Evolutionary conservation across 441 rosid genomes (phyloP).

Genomic region (Theobroma grandiflorum): DNA sequence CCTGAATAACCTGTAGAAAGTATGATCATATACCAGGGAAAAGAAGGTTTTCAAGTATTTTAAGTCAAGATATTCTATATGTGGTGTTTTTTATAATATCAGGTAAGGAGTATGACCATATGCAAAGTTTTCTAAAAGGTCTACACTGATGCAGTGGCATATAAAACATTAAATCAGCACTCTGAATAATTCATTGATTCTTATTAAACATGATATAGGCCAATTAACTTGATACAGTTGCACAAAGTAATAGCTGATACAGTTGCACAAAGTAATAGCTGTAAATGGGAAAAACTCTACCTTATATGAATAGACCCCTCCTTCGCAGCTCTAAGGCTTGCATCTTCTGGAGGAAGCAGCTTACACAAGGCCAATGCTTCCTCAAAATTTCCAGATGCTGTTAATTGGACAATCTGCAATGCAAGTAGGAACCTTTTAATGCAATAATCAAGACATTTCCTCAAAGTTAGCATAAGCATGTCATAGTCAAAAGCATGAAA

Average conservation of each 20-base stretch:
- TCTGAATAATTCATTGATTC: neutral
- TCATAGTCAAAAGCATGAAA: conserved; percentile 20
- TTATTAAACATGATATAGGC: neutral
- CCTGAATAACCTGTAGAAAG: neutral
- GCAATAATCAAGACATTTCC: conserved; percentile 11
- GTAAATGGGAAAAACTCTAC: conserved; percentile 39
- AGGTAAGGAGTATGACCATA: neutral
- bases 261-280: neutral
- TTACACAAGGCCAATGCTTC: conserved; percentile 98
- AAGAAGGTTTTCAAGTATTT: neutral
- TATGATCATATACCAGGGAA: neutral
- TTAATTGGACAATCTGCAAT: conserved; percentile 94
- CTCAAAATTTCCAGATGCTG: conserved; percentile 98
- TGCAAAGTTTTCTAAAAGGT: neutral
- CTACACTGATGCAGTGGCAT: neutral
- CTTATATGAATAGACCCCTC: conserved; percentile 97
- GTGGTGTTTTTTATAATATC: neutral
- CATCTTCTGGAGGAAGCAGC: conserved; percentile 95
- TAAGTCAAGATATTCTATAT: neutral
- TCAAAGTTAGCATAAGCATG: conserved; percentile 22
- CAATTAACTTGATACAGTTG: neutral
- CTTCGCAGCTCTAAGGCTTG: conserved; percentile 92
- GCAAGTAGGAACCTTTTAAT: conserved; percentile 29
- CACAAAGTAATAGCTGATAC: conserved; percentile 3
- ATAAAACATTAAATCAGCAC: neutral